A percentile compares a stretch with the other conserved stretches of the same genome.
Evolutionary conservation across 1,139 yeast species (phyloP).

Genomic region (Blastobotrys malaysiensis): DNA sequence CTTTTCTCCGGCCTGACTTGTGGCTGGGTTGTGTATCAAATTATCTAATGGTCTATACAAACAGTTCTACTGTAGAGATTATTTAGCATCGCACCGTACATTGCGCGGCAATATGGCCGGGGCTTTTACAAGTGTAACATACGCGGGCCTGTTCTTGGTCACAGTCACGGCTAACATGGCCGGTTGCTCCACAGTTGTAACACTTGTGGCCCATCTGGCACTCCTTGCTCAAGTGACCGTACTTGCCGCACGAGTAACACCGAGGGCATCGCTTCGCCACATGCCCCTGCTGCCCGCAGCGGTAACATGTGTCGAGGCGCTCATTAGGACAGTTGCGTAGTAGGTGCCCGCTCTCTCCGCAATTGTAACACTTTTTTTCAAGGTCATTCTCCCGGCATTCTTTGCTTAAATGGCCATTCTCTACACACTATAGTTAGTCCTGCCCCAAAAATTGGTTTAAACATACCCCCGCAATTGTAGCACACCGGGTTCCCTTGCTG

Average conservation of each 20-base stretch:
- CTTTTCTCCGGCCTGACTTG: too few relatives aligned
- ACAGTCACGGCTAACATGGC: constrained; percentile 87
- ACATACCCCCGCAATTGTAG: constrained; percentile 33
- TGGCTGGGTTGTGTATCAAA: too few relatives aligned
- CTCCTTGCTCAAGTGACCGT: constrained; percentile 55
- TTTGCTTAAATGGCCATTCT: constrained; percentile 71
- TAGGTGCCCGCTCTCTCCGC: constrained; percentile 81
- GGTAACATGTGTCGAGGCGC: not conserved
- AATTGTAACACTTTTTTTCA: constrained; percentile 62
- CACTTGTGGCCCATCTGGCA: constrained; percentile 51
- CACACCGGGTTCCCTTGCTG: constrained; percentile 35
- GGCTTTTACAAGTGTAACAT: constrained; percentile 89
- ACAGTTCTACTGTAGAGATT: not conserved
- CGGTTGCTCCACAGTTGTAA: constrained; percentile 87
- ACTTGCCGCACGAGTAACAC: constrained; percentile 93
- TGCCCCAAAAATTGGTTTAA: too few relatives aligned
- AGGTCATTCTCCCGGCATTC: constrained; percentile 50
- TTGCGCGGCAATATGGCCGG: constrained; percentile 82
- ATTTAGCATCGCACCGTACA: constrained; percentile 4
- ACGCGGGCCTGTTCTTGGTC: constrained; percentile 45
- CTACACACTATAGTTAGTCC: too few relatives aligned
- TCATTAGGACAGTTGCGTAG: constrained; percentile 48
- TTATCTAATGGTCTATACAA: too few relatives aligned
- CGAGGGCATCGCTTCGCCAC: constrained; percentile 90
- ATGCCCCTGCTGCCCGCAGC: constrained; percentile 36